phyloP scores from a whole-genome alignment of 1,284 basidiomycete species.

The Austroboletus novae-zelandiae region DNA sequence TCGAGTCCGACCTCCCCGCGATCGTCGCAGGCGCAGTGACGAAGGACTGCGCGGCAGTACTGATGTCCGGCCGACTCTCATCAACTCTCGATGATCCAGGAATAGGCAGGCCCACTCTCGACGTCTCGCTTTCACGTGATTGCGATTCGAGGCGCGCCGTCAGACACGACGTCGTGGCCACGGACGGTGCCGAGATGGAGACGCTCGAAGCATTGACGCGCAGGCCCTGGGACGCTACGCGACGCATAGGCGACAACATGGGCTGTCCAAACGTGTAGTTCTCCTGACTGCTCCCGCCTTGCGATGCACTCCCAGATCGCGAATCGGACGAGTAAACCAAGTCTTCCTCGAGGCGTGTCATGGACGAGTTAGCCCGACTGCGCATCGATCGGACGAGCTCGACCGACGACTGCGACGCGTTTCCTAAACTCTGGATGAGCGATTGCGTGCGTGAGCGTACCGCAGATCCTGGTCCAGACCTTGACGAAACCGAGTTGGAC shows the following conservation, averaged over 20 bases:
- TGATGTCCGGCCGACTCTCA: conserved; percentile 56
- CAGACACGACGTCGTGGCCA: conserved; percentile 24
- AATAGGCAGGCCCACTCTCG: conserved; percentile 17
- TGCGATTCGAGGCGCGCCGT: conserved; percentile 15
- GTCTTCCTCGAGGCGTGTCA: conserved; percentile 59
- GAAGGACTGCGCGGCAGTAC: conserved; percentile 65
- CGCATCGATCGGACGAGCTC: conserved; percentile 51
- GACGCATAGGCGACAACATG: conserved; percentile 29
- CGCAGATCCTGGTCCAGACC: conserved; percentile 50
- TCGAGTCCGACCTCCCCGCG: conserved; percentile 41
- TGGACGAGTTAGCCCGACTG: conserved; percentile 55
- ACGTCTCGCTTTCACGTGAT: conserved; percentile 8
- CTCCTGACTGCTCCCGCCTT: conserved; percentile 54
- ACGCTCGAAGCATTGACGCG: conserved; percentile 13
- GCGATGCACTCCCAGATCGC: no score
- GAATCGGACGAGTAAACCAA: conserved; percentile 39
- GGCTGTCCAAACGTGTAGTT: conserved; percentile 73
- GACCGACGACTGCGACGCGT: conserved; percentile 58
- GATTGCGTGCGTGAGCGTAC: conserved; percentile 60
- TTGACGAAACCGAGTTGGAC: conserved; percentile 38
- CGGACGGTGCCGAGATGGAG: conserved; percentile 27
- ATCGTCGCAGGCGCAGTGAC: conserved; percentile 61
- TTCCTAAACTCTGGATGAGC: conserved; percentile 59
- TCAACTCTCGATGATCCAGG: conserved; percentile 12
- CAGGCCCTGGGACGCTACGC: conserved; percentile 21